phyloP scores from a whole-genome alignment of 2,329 filamentous ascomycete species.

The Fusarium sp. region DNA sequence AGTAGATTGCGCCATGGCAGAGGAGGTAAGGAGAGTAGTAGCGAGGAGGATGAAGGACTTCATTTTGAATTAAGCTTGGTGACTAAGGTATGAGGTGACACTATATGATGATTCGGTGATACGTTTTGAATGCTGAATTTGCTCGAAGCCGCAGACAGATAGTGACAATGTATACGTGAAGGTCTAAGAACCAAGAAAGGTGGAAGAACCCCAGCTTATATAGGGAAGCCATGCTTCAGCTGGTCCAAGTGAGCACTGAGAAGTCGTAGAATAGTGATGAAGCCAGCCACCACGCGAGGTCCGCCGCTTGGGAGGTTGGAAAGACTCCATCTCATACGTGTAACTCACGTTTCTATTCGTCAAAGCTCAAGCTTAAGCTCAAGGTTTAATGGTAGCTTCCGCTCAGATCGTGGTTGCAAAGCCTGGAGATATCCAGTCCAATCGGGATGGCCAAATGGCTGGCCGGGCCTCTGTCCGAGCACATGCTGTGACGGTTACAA shows the following conservation, averaged over 20 bases:
- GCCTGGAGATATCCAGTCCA: neutral
- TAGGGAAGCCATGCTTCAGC: neutral
- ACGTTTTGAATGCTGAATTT: neutral
- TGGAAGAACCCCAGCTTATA: neutral
- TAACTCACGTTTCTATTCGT: neutral
- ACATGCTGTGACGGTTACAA: too few relatives aligned
- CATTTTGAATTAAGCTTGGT: neutral
- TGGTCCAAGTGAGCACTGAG: neutral
- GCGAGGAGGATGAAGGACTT: slow-evolving; percentile 12
- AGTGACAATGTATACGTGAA: too few relatives aligned
- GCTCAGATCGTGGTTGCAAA: neutral
- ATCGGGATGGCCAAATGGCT: neutral
- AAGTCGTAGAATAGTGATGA: neutral
- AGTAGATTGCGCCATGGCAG: slow-evolving; percentile 2
- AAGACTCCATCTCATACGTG: neutral
- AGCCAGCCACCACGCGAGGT: neutral
- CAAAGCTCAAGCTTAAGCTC: neutral
- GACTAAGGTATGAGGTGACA: too few relatives aligned
- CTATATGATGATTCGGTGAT: neutral
- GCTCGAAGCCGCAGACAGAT: too few relatives aligned
- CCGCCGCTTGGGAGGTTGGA: neutral
- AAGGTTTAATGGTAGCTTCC: slow-evolving; percentile 2
- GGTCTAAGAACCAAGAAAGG: neutral
- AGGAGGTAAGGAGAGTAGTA: slow-evolving; percentile 5
- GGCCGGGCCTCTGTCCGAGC: too few relatives aligned